Percentiles rank a stretch among this genome's conserved stretches.
Evolutionary conservation across 345 rosid genomes (phyloP).

Genomic region (Citrus glauca): DNA sequence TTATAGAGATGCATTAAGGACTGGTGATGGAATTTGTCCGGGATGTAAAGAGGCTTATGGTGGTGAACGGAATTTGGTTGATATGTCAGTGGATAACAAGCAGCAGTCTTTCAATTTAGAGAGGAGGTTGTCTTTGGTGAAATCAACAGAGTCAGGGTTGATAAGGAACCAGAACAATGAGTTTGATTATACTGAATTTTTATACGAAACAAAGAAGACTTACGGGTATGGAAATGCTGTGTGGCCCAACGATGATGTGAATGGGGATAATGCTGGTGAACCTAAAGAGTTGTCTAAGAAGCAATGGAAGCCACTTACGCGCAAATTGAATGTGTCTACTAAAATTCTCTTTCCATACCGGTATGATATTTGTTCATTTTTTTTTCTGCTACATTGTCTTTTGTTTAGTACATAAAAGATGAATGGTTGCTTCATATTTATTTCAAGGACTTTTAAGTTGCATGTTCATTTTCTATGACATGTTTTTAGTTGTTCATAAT

Average conservation of each 20-base stretch:
- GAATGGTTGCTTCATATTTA: not conserved
- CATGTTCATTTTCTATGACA: not conserved
- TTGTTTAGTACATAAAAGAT: not conserved
- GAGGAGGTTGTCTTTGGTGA: slow-evolving; percentile 28
- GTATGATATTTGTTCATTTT: slow-evolving; percentile 12
- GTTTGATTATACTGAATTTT: slow-evolving; percentile 36
- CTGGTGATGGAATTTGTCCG: slow-evolving; percentile 43
- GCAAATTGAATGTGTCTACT: slow-evolving; percentile 38
- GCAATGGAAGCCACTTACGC: slow-evolving; percentile 53
- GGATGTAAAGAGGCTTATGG: slow-evolving; percentile 46
- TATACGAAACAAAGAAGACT: slow-evolving; percentile 40
- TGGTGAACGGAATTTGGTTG: slow-evolving; percentile 23
- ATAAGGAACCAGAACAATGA: slow-evolving; percentile 19
- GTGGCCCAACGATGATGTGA: slow-evolving; percentile 36
- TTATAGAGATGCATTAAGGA: slow-evolving; percentile 27
- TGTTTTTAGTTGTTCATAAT: not conserved
- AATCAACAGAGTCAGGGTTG: slow-evolving; percentile 14
- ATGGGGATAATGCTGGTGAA: slow-evolving; percentile 17
- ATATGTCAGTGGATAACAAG: slow-evolving; percentile 3
- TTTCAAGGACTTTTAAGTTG: not conserved
- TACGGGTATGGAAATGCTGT: slow-evolving; percentile 53
- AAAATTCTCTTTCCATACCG: slow-evolving; percentile 48
- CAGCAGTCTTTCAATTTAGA: slow-evolving; percentile 3
- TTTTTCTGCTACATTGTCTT: not conserved
- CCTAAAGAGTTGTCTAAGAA: slow-evolving; percentile 21